Percentiles rank a stretch among this genome's conserved stretches.
Conservation (phyloP, 495 filamentous ascomycete genomes). For the Xylaria palmicola region DNA sequence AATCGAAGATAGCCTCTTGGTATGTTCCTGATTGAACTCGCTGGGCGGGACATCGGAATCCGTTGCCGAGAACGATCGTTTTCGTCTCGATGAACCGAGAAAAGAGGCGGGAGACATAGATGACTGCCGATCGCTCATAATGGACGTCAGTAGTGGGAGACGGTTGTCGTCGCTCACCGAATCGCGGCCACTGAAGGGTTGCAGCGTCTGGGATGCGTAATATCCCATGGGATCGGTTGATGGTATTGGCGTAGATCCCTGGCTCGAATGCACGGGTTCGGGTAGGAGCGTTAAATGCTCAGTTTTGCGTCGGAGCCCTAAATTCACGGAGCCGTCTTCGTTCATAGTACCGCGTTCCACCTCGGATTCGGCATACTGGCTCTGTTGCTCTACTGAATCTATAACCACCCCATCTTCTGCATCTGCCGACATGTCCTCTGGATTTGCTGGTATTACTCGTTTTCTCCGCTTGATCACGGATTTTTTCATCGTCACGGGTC, state of each 20-base stretch:
- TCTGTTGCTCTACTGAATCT: slow-evolving; percentile 44
- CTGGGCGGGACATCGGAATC: slow-evolving; percentile 42
- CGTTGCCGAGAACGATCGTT: slow-evolving; percentile 63
- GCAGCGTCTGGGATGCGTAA: slow-evolving; percentile 37
- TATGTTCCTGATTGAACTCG: slow-evolving; percentile 31
- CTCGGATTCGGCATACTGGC: slow-evolving; percentile 36
- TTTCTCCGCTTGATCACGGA: slow-evolving; percentile 94
- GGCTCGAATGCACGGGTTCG: slow-evolving; percentile 39
- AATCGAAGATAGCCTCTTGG: slow-evolving; percentile 72
- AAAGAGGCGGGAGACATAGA: slow-evolving; percentile 53
- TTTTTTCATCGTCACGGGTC: slow-evolving; percentile 96
- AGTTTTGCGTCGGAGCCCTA: slow-evolving; percentile 55
- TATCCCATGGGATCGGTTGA: slow-evolving; percentile 45
- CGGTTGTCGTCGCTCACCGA: slow-evolving; percentile 55
- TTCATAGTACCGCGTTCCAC: slow-evolving; percentile 50
- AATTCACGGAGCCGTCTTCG: slow-evolving; percentile 57
- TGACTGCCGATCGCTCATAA: slow-evolving; percentile 45
- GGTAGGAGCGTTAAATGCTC: slow-evolving; percentile 46
- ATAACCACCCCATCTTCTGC: slow-evolving; percentile 40
- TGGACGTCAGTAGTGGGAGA: slow-evolving; percentile 50
- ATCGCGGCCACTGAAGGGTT: slow-evolving; percentile 36
- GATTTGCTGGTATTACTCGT: slow-evolving; percentile 82
- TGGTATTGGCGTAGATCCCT: slow-evolving; percentile 38
- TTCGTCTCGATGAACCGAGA: slow-evolving; percentile 53
- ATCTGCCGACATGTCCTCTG: slow-evolving; percentile 46